Conservation (phyloP, 495 filamentous ascomycete genomes). For the Wilcoxina mikolae region DNA sequence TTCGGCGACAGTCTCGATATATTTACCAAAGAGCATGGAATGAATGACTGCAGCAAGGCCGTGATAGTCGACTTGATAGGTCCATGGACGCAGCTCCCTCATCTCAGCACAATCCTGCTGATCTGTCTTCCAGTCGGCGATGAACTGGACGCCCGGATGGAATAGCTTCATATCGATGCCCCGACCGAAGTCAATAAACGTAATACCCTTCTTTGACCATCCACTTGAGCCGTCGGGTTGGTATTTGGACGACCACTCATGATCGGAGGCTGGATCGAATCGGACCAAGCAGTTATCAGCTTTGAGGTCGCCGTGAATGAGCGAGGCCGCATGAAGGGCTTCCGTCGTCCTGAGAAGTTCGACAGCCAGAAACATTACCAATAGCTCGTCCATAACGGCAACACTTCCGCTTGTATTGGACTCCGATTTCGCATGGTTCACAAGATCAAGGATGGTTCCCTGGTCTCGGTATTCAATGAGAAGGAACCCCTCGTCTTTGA, state of each 20-base stretch:
- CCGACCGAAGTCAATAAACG: conserved; percentile 87
- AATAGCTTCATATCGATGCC: conserved; percentile 88
- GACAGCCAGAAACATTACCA: conserved; percentile 89
- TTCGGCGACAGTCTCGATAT: conserved; percentile 64
- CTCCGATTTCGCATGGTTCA: conserved; percentile 70
- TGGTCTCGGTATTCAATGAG: conserved; percentile 77
- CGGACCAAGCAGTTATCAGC: conserved; percentile 88
- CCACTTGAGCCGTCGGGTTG: conserved; percentile 54
- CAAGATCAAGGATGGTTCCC: conserved; percentile 81
- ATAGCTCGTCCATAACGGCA: conserved; percentile 65
- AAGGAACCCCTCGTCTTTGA: conserved; percentile 69
- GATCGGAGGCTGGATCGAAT: conserved; percentile 42
- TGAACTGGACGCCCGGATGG: conserved; percentile 60
- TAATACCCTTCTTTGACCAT: conserved; percentile 67
- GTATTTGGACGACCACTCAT: conserved; percentile 40
- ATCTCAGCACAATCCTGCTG: conserved; percentile 86
- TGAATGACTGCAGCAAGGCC: conserved; percentile 79
- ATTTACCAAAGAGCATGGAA: conserved; percentile 77
- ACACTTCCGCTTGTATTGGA: conserved; percentile 33
- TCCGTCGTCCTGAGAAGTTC: conserved; percentile 86
- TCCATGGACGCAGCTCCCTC: conserved; percentile 83
- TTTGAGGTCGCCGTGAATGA: conserved; percentile 91
- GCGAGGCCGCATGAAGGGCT: conserved; percentile 58
- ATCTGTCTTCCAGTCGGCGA: conserved; percentile 83
- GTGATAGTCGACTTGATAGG: conserved; percentile 89